phyloP scores from a whole-genome alignment of 139 green algal genomes.

The Chlorella sorokiniana region DNA sequence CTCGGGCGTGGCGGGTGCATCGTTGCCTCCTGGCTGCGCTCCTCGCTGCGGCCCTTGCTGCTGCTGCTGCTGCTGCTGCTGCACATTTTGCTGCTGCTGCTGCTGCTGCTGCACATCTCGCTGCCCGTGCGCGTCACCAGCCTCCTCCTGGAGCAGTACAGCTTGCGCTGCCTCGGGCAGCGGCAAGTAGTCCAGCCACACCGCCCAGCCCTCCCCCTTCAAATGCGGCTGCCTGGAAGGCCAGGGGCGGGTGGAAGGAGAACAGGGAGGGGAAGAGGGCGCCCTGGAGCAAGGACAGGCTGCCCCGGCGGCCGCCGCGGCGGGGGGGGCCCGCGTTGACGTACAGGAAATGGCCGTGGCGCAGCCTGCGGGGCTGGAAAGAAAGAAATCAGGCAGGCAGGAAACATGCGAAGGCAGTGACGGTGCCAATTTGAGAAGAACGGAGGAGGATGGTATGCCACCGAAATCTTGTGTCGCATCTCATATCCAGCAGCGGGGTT shows the following conservation, averaged over 20 bases:
- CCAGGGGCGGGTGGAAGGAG: constrained; percentile 3
- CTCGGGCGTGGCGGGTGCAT: neutral
- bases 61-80: constrained; percentile 8
- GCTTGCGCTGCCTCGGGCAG: no score
- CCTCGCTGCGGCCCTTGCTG: no score
- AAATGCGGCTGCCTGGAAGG: constrained; percentile 5
- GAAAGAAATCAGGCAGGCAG: no score
- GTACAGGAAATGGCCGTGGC: neutral
- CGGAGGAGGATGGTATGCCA: no score
- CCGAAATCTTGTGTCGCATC: no score
- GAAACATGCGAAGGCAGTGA: no score
- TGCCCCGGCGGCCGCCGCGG: neutral
- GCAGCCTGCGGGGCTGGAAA: constrained; percentile 23
- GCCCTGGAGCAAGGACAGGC: constrained; percentile 13
- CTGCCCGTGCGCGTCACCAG: neutral
- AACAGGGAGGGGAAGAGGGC: neutral
- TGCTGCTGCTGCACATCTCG: neutral
- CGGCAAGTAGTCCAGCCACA: neutral
- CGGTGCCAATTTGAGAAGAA: no score
- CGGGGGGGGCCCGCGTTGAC: neutral
- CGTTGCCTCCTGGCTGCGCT: no score
- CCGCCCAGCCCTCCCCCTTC: neutral
- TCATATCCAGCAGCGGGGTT: no score
- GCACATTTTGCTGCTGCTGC: neutral
- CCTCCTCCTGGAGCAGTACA: no score